phyloP scores from a whole-genome alignment of 1,284 basidiomycete species.

The Lentinula novae-zelandiae region DNA sequence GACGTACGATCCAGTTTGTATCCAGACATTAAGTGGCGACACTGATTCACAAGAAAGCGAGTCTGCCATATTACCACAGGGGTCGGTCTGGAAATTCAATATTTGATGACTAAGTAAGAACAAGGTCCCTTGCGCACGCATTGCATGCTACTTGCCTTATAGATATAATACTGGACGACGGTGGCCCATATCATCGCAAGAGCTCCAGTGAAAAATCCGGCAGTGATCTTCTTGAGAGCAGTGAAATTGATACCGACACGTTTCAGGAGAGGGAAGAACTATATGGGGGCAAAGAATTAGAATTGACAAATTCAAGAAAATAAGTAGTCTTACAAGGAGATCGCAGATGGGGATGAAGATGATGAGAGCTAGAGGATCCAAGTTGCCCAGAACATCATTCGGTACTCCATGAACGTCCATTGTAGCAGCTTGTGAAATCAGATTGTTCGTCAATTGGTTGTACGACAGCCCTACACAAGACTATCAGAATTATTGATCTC shows the following conservation, averaged over 20 bases:
- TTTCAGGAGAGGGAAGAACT: constrained; percentile 76
- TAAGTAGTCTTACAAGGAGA: constrained; percentile 36
- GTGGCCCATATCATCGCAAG: constrained; percentile 63
- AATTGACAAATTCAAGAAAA: neutral
- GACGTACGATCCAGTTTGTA: constrained; percentile 59
- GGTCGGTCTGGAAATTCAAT: constrained; percentile 1
- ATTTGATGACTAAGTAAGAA: neutral
- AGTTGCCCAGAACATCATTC: constrained; percentile 79
- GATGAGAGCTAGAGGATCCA: constrained; percentile 75
- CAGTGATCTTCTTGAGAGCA: constrained; percentile 70
- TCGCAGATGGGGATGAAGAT: constrained; percentile 75
- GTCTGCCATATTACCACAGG: constrained; percentile 3
- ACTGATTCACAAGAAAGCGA: constrained; percentile 15
- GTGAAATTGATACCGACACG: constrained; percentile 63
- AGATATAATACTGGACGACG: constrained; percentile 74
- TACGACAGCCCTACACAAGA: constrained; percentile 61
- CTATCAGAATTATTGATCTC: constrained; percentile 4
- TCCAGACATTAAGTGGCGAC: constrained; percentile 73
- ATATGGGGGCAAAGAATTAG: neutral
- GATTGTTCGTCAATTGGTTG: constrained; percentile 76
- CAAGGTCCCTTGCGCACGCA: neutral
- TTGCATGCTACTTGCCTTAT: constrained; percentile 37
- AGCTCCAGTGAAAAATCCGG: constrained; percentile 53
- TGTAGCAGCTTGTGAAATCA: constrained; percentile 73
- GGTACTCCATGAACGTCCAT: constrained; percentile 74